Evolutionary conservation across 2,329 filamentous ascomycete genomes (phyloP), one percentile per base, ranked within the genome.

Genomic region (Pseudodiploospora longispora): DNA sequence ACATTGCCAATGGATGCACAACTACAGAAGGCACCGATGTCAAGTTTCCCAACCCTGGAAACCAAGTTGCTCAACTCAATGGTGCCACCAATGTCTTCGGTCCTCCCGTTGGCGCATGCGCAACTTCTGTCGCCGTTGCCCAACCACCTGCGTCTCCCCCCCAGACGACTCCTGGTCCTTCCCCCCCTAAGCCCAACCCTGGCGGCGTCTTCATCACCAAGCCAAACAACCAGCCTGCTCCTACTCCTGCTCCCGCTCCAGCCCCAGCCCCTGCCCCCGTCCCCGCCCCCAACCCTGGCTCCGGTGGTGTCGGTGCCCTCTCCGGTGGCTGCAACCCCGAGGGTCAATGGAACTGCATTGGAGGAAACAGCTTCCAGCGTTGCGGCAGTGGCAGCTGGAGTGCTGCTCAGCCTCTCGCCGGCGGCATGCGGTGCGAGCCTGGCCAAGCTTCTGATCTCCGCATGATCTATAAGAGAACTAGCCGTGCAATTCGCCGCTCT

Each of bases 31-130:
- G 64, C 19, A 58, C 65, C 5, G 77, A 84, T 40, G 66, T 84
- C 5, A 47, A 65, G 33, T 87, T 82, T 64, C 81, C 83, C 10
- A 60, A 78, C 40, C 77, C 83, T 0, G 85, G 85, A 1, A 55
- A 64, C 0, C 66, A 72, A 5, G 67, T 80, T 4, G 72, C 82
- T 44, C 64, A 63, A 8, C 65, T 72, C 46, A 71, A 71, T 36
- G 56, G 66, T 27, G 42, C 60, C 1, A 57, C 62, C 37, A 56
- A 64, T 34, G 63, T 57, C 33, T 59, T 71, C n/a, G 45, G 52
- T 2, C 46, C 36, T 1, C 55, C 61, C 7, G 27, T 9, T 29
- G 36, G 30, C 27, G 30, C 30, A 12, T 43, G 44, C 8, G 48
- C 36, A 40, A 49, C 30, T 41, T 46, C 10, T 45, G 54, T 39